Base-by-base conservation (phyloP, 2,329 filamentous ascomycete species). In the Nigrograna mackinnonii region DNA sequence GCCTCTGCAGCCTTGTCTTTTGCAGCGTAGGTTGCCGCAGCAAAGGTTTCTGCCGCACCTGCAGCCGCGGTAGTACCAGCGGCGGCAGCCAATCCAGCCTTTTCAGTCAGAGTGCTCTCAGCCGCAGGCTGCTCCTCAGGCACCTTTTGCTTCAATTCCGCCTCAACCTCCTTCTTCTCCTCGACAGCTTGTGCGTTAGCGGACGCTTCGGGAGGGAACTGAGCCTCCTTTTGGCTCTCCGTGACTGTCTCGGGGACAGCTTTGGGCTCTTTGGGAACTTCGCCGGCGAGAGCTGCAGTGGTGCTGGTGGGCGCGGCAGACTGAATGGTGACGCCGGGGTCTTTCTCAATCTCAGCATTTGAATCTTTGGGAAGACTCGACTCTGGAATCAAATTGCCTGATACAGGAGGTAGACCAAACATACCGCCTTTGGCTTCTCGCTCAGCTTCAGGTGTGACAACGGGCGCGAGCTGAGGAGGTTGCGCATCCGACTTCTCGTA, bases 401-500 rank as follows among this genome's bases (percentile, higher is more conserved):
- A 75, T 43, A 85, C 66, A 20, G 62, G 57, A 38, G 76, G 75
- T 30, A 79, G 54, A 51, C 59, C 66, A 50, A 77, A 74, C 58
- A 76, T 71, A 41, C 68, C 67, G 43, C 67, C 68, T 38, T 71
- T 66, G 7, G 64, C 67, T 31, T 73, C 70, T 35, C 62, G 64
- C 45, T 76, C 71, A 33, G 68, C 64, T 17, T 67, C 63, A 31
- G 73, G 68, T 32, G 71, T 74, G 34, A 68, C 68, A 18, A 74
- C 71, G n/a, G 76, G 67, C 20, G 72, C 68, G 11, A 78, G 62
- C 22, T 74, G 53, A 24, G 68, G 67, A 44, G 71, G 68, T 19
- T 61, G 59, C 43, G 84, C 79, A 60, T 87, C 87, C 50, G 85
- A 84, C 68, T 88, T 88, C 67, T 95, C 86, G 69, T 96, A 97